Evolutionary conservation across 2,329 filamentous ascomycete species (phyloP), one percentile per base, ranked within the genome.

Genomic region (Aspergillus unguis): DNA sequence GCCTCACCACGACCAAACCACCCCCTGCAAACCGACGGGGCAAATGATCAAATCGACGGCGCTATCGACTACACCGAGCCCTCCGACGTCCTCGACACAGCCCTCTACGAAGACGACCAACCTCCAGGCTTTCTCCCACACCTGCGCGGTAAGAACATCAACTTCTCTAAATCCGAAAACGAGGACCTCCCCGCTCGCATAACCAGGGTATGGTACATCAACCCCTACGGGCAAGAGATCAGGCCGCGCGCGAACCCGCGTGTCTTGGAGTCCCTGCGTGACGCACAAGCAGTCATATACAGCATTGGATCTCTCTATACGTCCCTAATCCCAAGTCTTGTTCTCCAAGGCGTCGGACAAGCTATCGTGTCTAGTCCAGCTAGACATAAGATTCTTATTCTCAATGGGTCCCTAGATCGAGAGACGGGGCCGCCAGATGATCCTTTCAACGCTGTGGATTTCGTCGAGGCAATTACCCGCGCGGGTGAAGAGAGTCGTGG

Each of bases 151-250:
- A 89, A 87, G 46, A 89, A 95, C 57, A 91, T 96, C 55, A 77
- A 79, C 4, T 95, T 96, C 68, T 87, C 82, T 65, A 97, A 97
- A 73, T 77, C 64, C 2, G 84, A 88, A 55, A 88, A 92, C 50
- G 87, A 92, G 61, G 89, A 94, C 50, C 77, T 97, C 1, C 82
- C 89, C 0, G 80, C 87, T 0, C 81, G 89, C 28, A 95, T 97
- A 61, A 79, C 85, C 50, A 77, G 92, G 2, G 80, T 97, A 31
- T 97, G 91, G 90, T 97, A 97, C 75, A 97, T 97, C 75, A 97
- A 96, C 65, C 92, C 92, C 0, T 97, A 96, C 69, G 92, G 92
- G n/a, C 90, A 96, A 67, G 92, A 96, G 71, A 96, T 97, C 60
- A 84, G 86, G 17, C 88, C 92, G 0, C 81, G 85, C 0, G 88